Base-by-base conservation (phyloP, 768 basidiomycete genomes). In the Boletellus ananas region DNA sequence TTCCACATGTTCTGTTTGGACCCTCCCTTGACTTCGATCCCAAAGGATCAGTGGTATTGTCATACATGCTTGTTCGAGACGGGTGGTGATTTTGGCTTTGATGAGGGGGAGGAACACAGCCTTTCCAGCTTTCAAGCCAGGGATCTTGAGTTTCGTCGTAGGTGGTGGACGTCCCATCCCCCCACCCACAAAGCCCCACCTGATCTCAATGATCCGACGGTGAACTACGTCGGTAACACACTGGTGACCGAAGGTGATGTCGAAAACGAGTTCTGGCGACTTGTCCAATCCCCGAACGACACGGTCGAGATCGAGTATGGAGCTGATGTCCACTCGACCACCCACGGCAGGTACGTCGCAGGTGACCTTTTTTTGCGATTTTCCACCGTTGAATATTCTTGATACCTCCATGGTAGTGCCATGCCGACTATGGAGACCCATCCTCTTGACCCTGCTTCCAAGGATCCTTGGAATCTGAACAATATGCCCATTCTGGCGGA, bases 271-370 rank as follows among this genome's bases (percentile, higher is more conserved):
- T 99, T 98, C 61, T 99, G 96, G 96, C 79, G 94, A 31, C 79
- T 99, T 44, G 94, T 97, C 10, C 89, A 96, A 68, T 88, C 87
- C 16, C 79, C 82, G 49, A 74, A 79, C 37, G 94, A 98, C 65
- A 94, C 91, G 0, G 94, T 99, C 16, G 96, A 99, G 67, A 86
- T 98, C 31, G 96, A 99, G 69, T 99, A 99, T 64, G 96, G 96
- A n/a, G 96, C 96, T 2, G 96, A 99, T 67, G 87, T 99, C 31
- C 94, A 97, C 70, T 95, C 94, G 9, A 94, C 94, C 1, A 95
- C 90, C 8, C 93, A 97, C 60, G 95, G 95, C 69, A 97, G 93
- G 94, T 94, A 68, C 53, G 79, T 63, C 34, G 18, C n/a, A 34
- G 40, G 27, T 46, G 54, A 45, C 20, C 9, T 29, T 54, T 45